Evolutionary conservation across 176 grass and related monocot genomes (phyloP).

Genomic region (Musa beccarii): DNA sequence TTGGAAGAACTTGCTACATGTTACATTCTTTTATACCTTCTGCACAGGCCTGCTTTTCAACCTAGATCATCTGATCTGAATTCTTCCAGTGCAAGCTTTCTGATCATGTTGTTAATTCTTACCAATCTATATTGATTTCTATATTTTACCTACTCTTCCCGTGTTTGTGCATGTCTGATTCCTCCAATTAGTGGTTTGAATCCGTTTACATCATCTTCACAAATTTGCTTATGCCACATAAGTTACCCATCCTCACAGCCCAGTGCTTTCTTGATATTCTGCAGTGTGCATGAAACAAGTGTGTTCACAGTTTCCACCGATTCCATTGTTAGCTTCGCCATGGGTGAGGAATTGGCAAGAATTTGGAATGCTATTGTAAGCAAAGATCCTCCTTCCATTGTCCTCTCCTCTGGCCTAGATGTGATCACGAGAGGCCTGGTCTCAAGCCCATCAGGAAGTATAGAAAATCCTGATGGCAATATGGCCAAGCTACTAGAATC

Average conservation of each 20-base stretch:
- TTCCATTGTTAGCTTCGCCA: conserved; percentile 22
- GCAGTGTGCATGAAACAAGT: conserved; percentile 42
- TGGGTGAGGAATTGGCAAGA: conserved; percentile 31
- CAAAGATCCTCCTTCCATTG: conserved; percentile 35
- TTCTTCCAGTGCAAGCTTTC: neutral
- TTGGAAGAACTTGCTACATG: neutral
- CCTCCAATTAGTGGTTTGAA: neutral
- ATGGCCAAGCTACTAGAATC: conserved; percentile 48
- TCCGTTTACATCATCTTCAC: neutral
- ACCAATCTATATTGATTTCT: neutral
- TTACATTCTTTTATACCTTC: neutral
- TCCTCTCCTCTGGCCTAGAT: conserved; percentile 20
- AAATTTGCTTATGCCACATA: neutral
- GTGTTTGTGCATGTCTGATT: neutral
- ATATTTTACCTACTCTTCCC: neutral
- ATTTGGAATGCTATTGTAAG: conserved; percentile 57
- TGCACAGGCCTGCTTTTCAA: neutral
- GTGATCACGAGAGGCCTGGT: conserved; percentile 48
- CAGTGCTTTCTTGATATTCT: conserved; percentile 57
- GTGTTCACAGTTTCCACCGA: conserved; percentile 26
- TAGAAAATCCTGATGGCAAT: conserved; percentile 61
- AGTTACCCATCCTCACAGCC: conserved; percentile 30
- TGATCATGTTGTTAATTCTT: neutral
- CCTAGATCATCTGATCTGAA: neutral
- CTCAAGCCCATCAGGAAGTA: conserved; percentile 50